Conservation (phyloP, 2,329 filamentous ascomycete genomes). For the Microascus cirrosus region DNA sequence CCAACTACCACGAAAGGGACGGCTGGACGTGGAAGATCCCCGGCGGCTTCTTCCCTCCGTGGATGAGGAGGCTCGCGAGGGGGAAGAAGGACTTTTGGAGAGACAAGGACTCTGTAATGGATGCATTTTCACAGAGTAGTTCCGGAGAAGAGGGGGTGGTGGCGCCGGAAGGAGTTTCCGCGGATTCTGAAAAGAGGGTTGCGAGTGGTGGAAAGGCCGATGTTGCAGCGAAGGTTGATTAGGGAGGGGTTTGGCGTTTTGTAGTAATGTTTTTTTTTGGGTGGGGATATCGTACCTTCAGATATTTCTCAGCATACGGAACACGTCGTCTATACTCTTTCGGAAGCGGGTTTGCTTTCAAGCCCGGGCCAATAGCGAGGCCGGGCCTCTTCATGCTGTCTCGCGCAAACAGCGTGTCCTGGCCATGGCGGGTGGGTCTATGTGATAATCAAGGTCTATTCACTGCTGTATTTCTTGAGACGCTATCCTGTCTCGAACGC, state of each 20-base stretch:
- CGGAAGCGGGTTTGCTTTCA: too few species aligned
- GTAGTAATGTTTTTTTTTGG: not conserved
- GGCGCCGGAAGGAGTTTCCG: not conserved
- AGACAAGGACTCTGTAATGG: not conserved
- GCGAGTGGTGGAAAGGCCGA: not conserved
- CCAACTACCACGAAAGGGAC: conserved; percentile 67
- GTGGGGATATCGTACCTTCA: not conserved
- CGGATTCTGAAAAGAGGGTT: not conserved
- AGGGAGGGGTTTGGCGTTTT: not conserved
- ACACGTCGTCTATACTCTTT: too few species aligned
- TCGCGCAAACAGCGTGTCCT: too few species aligned
- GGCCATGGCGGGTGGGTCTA: too few species aligned
- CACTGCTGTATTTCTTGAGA: too few species aligned
- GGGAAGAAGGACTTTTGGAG: conserved; percentile 69
- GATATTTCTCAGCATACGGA: too few species aligned
- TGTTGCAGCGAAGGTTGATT: not conserved
- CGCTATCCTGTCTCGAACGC: too few species aligned
- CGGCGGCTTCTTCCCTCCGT: conserved; percentile 64
- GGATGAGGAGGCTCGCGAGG: conserved; percentile 50
- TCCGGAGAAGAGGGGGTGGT: not conserved
- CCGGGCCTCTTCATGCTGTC: too few species aligned
- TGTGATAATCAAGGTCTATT: too few species aligned
- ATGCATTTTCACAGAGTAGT: not conserved
- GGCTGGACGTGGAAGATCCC: conserved; percentile 69
- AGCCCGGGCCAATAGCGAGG: too few species aligned